Evolutionary conservation across 306 rosid species (phyloP).

Genomic region (Vicia sativa): DNA sequence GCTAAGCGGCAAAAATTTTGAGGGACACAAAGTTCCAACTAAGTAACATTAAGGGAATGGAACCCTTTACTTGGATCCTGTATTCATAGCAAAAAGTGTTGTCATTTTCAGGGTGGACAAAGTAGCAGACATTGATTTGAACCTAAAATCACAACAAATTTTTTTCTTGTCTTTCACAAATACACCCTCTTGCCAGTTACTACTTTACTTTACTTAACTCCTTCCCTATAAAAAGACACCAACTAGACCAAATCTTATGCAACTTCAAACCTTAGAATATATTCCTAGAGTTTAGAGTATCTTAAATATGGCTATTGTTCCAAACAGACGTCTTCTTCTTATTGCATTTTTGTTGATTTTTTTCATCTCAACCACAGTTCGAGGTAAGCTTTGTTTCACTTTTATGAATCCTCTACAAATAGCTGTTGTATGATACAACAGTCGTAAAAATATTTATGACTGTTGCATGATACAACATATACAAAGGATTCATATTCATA

Average conservation of each 20-base stretch:
- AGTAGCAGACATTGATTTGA: conserved; percentile 54
- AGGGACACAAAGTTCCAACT: too few relatives aligned
- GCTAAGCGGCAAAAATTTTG: neutral
- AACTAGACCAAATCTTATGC: conserved; percentile 31
- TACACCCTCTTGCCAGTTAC: conserved; percentile 29
- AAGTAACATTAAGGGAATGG: conserved; percentile 32
- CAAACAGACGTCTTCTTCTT: conserved; percentile 41
- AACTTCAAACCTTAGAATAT: conserved; percentile 17
- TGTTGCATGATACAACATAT: neutral
- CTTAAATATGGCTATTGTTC: conserved; percentile 35
- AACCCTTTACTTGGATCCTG: conserved; percentile 45
- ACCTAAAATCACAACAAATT: conserved; percentile 38
- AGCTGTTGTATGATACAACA: neutral
- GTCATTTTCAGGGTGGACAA: conserved; percentile 53
- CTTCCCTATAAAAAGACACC: conserved; percentile 43
- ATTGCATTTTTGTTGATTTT: conserved; percentile 42
- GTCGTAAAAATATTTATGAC: neutral
- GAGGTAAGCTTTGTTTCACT: conserved; percentile 37
- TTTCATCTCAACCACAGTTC: conserved; percentile 42
- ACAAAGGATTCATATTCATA: neutral
- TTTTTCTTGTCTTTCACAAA: conserved; percentile 34
- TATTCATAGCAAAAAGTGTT: conserved; percentile 40
- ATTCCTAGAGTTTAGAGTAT: neutral
- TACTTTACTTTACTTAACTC: conserved; percentile 3
- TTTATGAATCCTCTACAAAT: neutral